Evolutionary conservation across 2,329 filamentous ascomycete genomes (phyloP), one percentile per base, ranked within the genome.

Genomic region (Neonectria sp.): DNA sequence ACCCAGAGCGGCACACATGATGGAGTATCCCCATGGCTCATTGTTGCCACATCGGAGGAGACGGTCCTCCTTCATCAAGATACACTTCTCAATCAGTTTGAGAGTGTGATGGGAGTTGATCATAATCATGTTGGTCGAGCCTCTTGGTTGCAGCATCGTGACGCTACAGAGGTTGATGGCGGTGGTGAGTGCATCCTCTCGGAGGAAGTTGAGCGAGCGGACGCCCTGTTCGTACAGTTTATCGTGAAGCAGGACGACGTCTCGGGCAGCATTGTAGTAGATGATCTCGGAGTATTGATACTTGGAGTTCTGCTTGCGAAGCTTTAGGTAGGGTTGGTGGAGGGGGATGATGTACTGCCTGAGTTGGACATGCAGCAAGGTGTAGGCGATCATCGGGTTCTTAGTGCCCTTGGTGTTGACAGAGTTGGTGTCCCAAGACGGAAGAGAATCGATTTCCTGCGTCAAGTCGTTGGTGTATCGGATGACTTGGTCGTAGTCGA

Each of bases 201-300:
- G 84, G 46, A 90, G 77, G 71, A 90, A 90, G 77, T 89, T 89
- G 62, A 90, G 81, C 13, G 86, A 86, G 43, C 88, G 85, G 60
- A 90, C 84, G 29, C 88, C 87, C 72, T 88, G 88, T 68, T 90
- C 85, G 65, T 86, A 86, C 35, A 90, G 83, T 71, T 87, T 88
- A 75, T 90, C 87, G 75, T 90, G 87, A 68, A 90, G 82, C n/a
- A 90, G 80, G 1, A 90, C 87, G 72, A 90, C 88, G 69, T 90
- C 88, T 37, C 88, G 84, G 1, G 88, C 88, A 1, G 88, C 87
- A 62, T 88, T 90, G 78, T 90, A 90, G 81, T 90, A 90, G 55
- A 90, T 86, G 65, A 89, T 88, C 71, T 90, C 88, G 2, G 88
- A 89, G 73, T 88, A 88, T 72, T 90, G 88, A 74, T 89, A 90